phyloP scores from a whole-genome alignment of 2,329 filamentous ascomycete genomes.

The Fusarium albosuccineum region DNA sequence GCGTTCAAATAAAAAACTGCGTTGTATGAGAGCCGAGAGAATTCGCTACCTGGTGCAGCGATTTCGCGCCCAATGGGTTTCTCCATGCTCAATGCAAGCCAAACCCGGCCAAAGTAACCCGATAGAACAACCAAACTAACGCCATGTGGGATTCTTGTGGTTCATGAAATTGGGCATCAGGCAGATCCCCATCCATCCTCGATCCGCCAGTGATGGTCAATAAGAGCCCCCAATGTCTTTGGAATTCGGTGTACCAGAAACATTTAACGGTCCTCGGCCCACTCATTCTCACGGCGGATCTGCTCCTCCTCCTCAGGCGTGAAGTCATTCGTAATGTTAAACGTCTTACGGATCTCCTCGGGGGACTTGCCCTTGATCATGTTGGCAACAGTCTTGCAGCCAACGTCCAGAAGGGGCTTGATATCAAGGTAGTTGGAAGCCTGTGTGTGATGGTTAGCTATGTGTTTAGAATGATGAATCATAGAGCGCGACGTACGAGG shows the following conservation, averaged over 20 bases:
- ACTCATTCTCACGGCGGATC: conserved; percentile 92
- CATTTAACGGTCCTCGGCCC: conserved; percentile 83
- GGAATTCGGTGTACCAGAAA: conserved; percentile 1
- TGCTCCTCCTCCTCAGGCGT: conserved; percentile 99
- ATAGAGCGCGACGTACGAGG: conserved; percentile 70
- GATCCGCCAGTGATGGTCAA: conserved; percentile 1
- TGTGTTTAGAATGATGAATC: not conserved
- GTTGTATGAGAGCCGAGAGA: conserved; percentile 18
- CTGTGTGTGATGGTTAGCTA: conserved; percentile 58
- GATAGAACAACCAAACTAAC: conserved; percentile 42
- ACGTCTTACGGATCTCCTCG: conserved; percentile 99
- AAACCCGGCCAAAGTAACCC: conserved; percentile 38
- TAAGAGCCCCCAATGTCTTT: conserved; percentile 9
- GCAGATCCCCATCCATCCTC: not conserved
- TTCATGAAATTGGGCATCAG: conserved; percentile 24
- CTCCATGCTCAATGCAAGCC: conserved; percentile 31
- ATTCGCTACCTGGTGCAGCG: conserved; percentile 5
- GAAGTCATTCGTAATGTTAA: conserved; percentile 99
- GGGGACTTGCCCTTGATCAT: conserved; percentile 99
- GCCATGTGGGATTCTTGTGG: conserved; percentile 36
- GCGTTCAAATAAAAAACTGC: conserved; percentile 22
- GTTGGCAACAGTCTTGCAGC: conserved; percentile 99
- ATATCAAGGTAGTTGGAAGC: conserved; percentile 99
- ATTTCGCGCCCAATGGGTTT: conserved; percentile 7
- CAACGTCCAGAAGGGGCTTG: conserved; percentile 96